Base-by-base conservation (phyloP, 2,329 filamentous ascomycete genomes). In the Xylaria sp. region DNA sequence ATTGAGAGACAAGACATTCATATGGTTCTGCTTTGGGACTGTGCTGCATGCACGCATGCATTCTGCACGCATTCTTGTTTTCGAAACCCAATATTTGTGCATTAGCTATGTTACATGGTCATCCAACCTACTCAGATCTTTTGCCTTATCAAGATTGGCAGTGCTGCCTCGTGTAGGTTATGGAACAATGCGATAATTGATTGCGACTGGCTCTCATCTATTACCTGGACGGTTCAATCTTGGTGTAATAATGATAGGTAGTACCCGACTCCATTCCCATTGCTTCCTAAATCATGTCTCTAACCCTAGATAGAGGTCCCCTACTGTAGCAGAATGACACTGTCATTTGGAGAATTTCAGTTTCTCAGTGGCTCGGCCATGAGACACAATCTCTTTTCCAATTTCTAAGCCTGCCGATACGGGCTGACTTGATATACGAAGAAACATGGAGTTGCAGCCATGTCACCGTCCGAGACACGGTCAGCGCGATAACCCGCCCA, bases 51-150 rank as follows among this genome's bases (percentile, higher is more conserved):
- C 11, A 33, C 11, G 11, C 29, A 33, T 33, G 15, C 23, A 51
- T n/a, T 6, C n/a, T 11, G 47, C 46, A 27, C 33, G 13, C 27
- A 54, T 46, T 33, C 52, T n/a, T 54, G 35, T 29, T 57, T 33
- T 49, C 43, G 17, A 29, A 54, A 37, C 40, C 31, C 25, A 44
- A 57, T 56, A n/a, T 61, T 21, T 53, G 58, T 55, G 53, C 56
- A 62, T 63, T 53, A 59, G 60, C 27, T 49, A 54, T 58, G 58
- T 61, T 57, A 38, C 54, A 58, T 27, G 43, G 47, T 23, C 31
- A 55, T 29, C 55, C 44, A 49, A 23, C 31, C 29, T 64, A 35
- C 41, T 40, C 57, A 27, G 55, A 55, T 44, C 55, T 60, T 51
- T 59, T 55, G 41, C 55, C 54, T 5, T 37, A 43, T 64, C 46